phyloP scores from a whole-genome alignment of 371 early-diverging fungal species.

The Zychaea mexicana region DNA sequence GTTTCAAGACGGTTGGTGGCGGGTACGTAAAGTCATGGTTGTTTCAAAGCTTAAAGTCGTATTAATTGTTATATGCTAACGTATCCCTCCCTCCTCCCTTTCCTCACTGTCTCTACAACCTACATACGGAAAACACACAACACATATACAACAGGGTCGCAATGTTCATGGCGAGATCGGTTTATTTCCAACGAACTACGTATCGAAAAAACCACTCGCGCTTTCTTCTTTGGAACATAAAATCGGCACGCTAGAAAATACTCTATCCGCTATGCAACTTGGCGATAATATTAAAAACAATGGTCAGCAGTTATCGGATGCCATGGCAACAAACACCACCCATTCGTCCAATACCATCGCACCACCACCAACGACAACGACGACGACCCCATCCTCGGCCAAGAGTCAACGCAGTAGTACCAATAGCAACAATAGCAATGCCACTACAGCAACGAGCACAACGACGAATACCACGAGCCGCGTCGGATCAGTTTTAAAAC shows the following conservation, averaged over 20 bases:
- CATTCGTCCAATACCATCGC: not conserved
- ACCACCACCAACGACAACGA: not conserved
- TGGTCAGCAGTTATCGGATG: too few species aligned
- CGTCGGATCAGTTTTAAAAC: conserved; percentile 11
- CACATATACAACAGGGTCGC: conserved; percentile 32
- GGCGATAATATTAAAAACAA: too few species aligned
- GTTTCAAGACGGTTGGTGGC: conserved; percentile 88
- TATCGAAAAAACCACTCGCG: conserved; percentile 36
- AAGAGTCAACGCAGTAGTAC: conserved; percentile 3
- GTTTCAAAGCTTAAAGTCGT: too few species aligned
- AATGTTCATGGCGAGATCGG: conserved; percentile 71
- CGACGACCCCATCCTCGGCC: not conserved
- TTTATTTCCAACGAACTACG: conserved; percentile 78
- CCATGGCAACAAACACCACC: not conserved
- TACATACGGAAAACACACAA: too few species aligned
- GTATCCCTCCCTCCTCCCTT: too few species aligned
- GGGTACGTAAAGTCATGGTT: conserved; percentile 60
- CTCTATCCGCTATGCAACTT: conserved; percentile 1
- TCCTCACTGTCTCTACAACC: too few species aligned
- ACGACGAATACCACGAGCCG: conserved; percentile 14
- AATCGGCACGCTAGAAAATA: not conserved
- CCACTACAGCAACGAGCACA: too few species aligned
- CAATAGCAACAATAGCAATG: not conserved
- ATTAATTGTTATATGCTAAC: too few species aligned
- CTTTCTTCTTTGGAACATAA: conserved; percentile 22